Conservation (phyloP, 2,329 filamentous ascomycete genomes). For the Apiospora kogelbergensis region DNA sequence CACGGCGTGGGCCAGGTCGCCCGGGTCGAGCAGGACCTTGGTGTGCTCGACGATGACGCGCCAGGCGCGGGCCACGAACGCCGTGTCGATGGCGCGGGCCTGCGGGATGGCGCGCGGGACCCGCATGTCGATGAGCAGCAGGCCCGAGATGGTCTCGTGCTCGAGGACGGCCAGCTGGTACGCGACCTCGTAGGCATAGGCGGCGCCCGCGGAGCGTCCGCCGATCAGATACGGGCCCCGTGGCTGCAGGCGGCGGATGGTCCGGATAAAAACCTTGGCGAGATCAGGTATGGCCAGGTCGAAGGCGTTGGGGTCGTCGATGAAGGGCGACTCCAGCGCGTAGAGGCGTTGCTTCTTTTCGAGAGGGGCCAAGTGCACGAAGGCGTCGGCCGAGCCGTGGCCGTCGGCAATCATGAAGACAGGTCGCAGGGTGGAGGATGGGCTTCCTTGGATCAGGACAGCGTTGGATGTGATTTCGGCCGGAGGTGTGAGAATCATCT, state of each 20-base stretch:
- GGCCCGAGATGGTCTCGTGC: conserved; percentile 35
- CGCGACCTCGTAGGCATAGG: conserved; percentile 46
- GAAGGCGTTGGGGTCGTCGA: conserved; percentile 18
- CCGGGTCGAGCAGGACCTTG: background rate
- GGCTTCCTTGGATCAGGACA: conserved; percentile 2
- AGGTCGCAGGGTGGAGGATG: background rate
- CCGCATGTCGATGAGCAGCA: conserved; percentile 40
- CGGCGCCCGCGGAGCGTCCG: conserved; percentile 55
- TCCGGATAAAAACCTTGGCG: conserved; percentile 38
- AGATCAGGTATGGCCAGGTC: conserved; percentile 17
- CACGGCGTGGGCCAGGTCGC: conserved; percentile 1
- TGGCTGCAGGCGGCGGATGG: conserved; percentile 47
- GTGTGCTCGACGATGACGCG: conserved; percentile 7
- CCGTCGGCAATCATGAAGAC: conserved; percentile 47
- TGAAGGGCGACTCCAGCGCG: conserved; percentile 41
- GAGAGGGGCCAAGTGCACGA: conserved; percentile 34
- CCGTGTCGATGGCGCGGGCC: background rate
- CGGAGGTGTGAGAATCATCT: conserved; percentile 15
- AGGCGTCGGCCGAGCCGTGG: conserved; percentile 41
- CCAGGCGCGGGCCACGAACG: background rate
- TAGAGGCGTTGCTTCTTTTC: conserved; percentile 32
- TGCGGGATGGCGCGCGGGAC: background rate
- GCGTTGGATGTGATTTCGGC: conserved; percentile 12
- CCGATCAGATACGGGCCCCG: conserved; percentile 47
- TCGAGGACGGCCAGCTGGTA: conserved; percentile 32